These are phyloP conservation scores for Trichophyton simii DNA, from an alignment of 2,329 filamentous ascomycete genomes.

Conservation along the genomic window DNA sequence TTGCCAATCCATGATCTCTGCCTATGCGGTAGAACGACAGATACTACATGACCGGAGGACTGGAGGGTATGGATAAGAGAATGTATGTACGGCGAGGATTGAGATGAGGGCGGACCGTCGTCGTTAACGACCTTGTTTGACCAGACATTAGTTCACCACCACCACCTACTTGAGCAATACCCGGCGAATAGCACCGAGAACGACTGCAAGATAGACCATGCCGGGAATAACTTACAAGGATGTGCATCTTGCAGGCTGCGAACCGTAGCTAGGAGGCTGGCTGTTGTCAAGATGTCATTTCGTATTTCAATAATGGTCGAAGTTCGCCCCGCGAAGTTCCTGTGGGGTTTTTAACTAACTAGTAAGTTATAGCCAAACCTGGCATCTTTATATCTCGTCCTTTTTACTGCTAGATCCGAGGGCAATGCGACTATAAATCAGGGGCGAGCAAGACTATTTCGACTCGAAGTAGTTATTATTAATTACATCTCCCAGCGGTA, in stretches of 20 bases:
- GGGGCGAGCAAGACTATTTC: too few species aligned
- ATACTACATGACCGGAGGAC: constrained; percentile 68
- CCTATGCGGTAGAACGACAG: constrained; percentile 77
- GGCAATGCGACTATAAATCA: too few species aligned
- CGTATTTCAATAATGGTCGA: neutral
- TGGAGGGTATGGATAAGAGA: constrained; percentile 59
- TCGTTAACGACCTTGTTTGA: constrained; percentile 48
- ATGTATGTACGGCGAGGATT: constrained; percentile 70
- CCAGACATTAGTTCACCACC: constrained; percentile 11
- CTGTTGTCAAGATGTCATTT: neutral
- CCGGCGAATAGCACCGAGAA: neutral
- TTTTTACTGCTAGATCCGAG: neutral
- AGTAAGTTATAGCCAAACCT: neutral
- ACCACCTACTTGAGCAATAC: neutral
- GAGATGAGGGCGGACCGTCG: constrained; percentile 65
- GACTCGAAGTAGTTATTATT: neutral
- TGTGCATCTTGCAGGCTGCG: constrained; percentile 33
- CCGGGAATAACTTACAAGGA: constrained; percentile 31
- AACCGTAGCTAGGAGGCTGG: neutral
- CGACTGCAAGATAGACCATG: neutral
- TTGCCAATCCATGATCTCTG: constrained; percentile 98
- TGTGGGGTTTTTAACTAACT: neutral
- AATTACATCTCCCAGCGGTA: neutral
- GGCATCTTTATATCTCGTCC: neutral
- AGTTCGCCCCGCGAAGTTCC: neutral